phyloP scores from a whole-genome alignment of 2,329 filamentous ascomycete species.

The Cytospora paraplurivora region DNA sequence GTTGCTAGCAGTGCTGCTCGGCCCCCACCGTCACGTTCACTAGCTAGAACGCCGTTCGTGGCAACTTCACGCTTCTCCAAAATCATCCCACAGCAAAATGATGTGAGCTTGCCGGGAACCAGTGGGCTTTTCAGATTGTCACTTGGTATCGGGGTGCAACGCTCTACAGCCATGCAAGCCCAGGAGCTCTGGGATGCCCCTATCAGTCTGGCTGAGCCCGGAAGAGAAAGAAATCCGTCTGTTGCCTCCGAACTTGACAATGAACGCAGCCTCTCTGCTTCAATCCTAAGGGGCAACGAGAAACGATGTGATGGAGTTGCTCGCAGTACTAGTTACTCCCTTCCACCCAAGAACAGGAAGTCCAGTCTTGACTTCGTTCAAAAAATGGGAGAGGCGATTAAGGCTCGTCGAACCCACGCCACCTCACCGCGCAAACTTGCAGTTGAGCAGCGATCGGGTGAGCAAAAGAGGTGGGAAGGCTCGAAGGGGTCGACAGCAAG shows the following conservation, averaged over 20 bases:
- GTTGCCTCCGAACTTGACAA: background rate
- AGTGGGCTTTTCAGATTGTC: slow-evolving; percentile 23
- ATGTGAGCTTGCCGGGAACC: background rate
- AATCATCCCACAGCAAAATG: slow-evolving; percentile 1
- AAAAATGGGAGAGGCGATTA: slow-evolving; percentile 23
- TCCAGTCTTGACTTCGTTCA: slow-evolving; percentile 25
- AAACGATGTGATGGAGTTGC: background rate
- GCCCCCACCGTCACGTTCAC: background rate
- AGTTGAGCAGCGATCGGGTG: background rate
- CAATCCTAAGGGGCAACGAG: background rate
- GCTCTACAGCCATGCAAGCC: slow-evolving; percentile 11
- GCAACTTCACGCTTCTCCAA: slow-evolving; percentile 18
- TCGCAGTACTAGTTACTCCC: background rate
- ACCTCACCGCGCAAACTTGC: background rate
- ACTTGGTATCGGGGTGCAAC: slow-evolving; percentile 12
- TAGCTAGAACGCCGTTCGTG: background rate
- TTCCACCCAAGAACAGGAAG: background rate
- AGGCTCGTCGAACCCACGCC: slow-evolving; percentile 8
- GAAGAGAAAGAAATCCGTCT: background rate
- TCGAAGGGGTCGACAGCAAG: background rate
- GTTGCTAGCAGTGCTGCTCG: slow-evolving; percentile 19
- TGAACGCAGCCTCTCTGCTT: background rate
- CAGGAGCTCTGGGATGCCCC: slow-evolving; percentile 9
- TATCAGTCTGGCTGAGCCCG: background rate
- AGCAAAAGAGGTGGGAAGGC: background rate